Evolutionary conservation across 768 basidiomycete genomes (phyloP), one percentile per base, ranked within the genome.

Genomic region (Phaeotremella fagi): DNA sequence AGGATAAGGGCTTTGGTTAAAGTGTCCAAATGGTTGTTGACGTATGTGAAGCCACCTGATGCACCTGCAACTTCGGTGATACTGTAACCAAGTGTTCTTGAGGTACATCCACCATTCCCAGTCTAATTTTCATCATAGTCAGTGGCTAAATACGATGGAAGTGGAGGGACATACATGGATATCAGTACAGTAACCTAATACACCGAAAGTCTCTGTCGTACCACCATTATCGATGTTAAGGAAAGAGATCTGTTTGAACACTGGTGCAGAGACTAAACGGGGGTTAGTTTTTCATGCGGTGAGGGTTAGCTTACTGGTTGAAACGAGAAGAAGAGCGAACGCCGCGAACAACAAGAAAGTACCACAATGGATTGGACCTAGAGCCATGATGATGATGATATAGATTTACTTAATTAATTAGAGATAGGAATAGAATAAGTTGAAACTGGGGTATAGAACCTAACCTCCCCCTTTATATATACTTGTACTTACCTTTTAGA

Each of bases 1-100:
- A 76, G 55, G 52, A 75, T 62, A 38, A 76, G 54, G 14, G 68
- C 68, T n/a, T 65, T 66, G 22, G 71, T 72, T 43, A 68, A 44
- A 24, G 41, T 26, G 16, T 63, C 44, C 6, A 70, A 35, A 28
- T 47, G 37, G 22, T 48, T 44, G 25, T 66, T 66, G 25, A 36
- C 29, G 28, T 58, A 66, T 9, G 25, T 52, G 23, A 33, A 49
- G 24, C 35, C 29, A 14, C 35, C 47, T 9, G 55, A 16, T 20
- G 23, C 35, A n/a, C 57, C 47, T 18, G 54, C 38, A 16, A 63
- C 38, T 9, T 18, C 23, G 23, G 68, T 42, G 27, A 66, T 57
- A 45, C 55, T 48, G 49, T 70, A 70, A 2, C 63, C 63, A 7
- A 66, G 20, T 3, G 25, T 27, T 5, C 52, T 25, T 9, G 31